Conservation (phyloP, 164 flowering plant species). For the Warburgia ugandensis region DNA sequence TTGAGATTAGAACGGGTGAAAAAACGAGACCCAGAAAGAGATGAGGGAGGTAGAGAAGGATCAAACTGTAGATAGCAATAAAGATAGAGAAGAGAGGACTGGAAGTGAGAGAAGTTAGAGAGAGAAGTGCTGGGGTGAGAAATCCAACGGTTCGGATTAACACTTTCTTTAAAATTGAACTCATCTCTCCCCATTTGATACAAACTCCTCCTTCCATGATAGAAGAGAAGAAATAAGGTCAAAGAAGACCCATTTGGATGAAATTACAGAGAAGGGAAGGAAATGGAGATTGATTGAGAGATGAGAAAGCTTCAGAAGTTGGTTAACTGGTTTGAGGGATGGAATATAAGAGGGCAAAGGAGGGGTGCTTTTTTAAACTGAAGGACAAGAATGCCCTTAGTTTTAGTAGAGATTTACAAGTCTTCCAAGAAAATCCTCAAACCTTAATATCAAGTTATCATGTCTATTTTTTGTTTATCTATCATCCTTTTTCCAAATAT, state of each 20-base stretch:
- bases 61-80: conserved; percentile 38
- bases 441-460: too few species aligned
- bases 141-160: too few species aligned
- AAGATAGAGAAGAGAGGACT: conserved; percentile 54
- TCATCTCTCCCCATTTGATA: too few species aligned
- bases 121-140: too few species aligned
- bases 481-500: too few species aligned
- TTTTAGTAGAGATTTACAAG: neutral
- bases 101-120: conserved; percentile 14
- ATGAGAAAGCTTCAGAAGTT: neutral
- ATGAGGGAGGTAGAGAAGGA: conserved; percentile 57
- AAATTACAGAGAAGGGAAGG: too few species aligned
- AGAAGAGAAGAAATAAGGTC: too few species aligned
- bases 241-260: neutral
- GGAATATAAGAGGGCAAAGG: neutral
- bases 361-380: neutral
- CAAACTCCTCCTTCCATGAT: too few species aligned
- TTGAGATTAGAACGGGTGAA: conserved; percentile 47
- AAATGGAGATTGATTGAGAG: neutral
- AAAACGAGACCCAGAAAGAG: conserved; percentile 23
- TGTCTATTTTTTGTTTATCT: too few species aligned
- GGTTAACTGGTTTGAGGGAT: neutral
- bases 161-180: too few species aligned
- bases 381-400: neutral
- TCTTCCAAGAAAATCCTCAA: neutral